Evolutionary conservation across 805 yeast genomes (phyloP), one percentile per base, ranked within the genome.

Genomic region (Clavispora asparagi): DNA sequence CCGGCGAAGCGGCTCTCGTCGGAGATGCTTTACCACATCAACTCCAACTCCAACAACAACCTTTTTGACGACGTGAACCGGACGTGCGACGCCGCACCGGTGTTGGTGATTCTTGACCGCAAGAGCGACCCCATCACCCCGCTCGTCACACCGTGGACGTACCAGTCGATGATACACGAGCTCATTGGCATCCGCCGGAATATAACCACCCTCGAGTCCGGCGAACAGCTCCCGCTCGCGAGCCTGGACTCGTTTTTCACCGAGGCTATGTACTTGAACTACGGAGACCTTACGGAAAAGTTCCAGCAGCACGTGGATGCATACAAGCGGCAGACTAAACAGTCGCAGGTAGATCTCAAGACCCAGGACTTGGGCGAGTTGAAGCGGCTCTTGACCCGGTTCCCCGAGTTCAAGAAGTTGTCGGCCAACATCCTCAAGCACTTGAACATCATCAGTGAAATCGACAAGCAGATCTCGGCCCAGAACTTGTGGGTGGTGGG

Each of bases 111-210:
- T 2, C 59, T 94, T 41, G 98, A 94, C 64, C 74, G 99, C 44
- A 79, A 82, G 47, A 85, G 81, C 58, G 99, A 94, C 65, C 97
- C 99, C 2, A 73, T 92, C 12, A 92, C 99, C 0, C 97, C 99
- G 1, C 73, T 94, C 28, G 68, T 94, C 41, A 80, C 85, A 35
- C 99, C 98, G 2, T 94, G 99, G 99, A 91, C 99, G 1, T 94
- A 89, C 65, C 98, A 92, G 61, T 87, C 97, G 2, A 92, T 94
- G 98, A 88, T 94, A 14, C 96, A 92, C 62, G 98, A 95, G 62
- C 76, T 90, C 19, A 70, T 94, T 28, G 96, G 92, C 2, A 87
- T 94, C 48, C 69, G 74, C 30, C 85, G 89, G 59, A 92, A 94
- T 56, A 78, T 91, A 2, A 95, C 89, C 4, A 85, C 81, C 54